Conservation (phyloP, 2,329 filamentous ascomycete genomes). For the Claviceps sp. region DNA sequence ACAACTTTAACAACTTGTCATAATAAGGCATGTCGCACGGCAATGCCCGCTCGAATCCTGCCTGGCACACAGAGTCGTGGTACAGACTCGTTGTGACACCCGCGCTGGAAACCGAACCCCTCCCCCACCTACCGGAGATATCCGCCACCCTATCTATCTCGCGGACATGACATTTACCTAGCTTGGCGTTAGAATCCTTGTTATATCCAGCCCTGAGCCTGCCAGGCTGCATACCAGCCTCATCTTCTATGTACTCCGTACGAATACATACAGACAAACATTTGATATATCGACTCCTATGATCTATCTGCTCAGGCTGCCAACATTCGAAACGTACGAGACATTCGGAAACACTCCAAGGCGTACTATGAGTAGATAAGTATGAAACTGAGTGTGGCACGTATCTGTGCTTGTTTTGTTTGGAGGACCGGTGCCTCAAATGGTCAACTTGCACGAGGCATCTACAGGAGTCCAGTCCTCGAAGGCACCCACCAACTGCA, state of each 20-base stretch:
- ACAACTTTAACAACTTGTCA: no score
- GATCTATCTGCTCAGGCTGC: background rate
- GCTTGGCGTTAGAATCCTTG: conserved; percentile 1
- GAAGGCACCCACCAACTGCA: no score
- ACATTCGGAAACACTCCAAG: background rate
- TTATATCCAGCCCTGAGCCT: background rate
- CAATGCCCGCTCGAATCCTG: no score
- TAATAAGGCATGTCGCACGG: no score
- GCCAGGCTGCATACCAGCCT: background rate
- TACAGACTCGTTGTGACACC: background rate
- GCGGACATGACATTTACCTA: conserved; percentile 1
- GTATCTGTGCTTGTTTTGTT: no score
- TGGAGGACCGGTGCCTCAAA: no score
- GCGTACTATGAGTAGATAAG: no score
- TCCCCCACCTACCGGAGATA: conserved; percentile 2
- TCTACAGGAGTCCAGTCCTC: no score
- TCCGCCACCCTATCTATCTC: conserved; percentile 1
- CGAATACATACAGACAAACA: background rate
- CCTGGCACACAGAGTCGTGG: no score
- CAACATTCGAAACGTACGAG: background rate
- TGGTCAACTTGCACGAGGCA: no score
- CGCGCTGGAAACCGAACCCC: background rate
- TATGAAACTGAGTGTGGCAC: no score
- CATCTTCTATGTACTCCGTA: background rate
- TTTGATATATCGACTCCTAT: background rate